Evolutionary conservation across 192 early-diverging fungal species (phyloP), one percentile per base, ranked within the genome.

Genomic region (Entrophospora sp.): DNA sequence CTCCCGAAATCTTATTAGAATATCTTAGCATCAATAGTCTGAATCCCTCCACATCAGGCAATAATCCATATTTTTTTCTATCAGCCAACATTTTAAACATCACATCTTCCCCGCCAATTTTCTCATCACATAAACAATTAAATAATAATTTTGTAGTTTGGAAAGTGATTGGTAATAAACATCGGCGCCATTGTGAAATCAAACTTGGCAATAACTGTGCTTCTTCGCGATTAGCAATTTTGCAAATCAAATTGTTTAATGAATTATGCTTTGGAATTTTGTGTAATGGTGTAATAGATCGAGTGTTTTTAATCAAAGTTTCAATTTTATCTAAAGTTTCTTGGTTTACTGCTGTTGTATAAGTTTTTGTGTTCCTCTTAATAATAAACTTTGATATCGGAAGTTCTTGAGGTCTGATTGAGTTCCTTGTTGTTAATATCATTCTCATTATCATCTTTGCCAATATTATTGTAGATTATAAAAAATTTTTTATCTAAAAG

Each of bases 61-160:
- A 35, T 48, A 44, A 18, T 42, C 25, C 51, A 42, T 66, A 66
- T 66, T 53, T 53, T 40, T 10, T 9, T 31, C 51, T 46, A 53
- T 66, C 64, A 6, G 36, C 36, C 16, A 66, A 53, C 35, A 66
- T 40, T 7, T 66, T 0, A 37, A 66, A 66, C 1, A 22, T 27
- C 13, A 42, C 14, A 30, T 66, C 49, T 31, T 30, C 13, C 5
- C 49, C 24, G 30, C 40, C 35, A n/a, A 53, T 6, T 18, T 56
- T 34, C 40, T 27, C 35, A 24, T 20, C 32, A 25, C 22, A 28
- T 34, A 55, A 35, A 28, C 22, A 36, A 27, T 32, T 28, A 42
- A 66, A 31, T 18, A 53, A n/a, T 2, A 53, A 28, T 40, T 36
- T 20, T n/a, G 64, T 53, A 5, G 48, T 66, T 20, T 27, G 2